Conservation (phyloP, 495 filamentous ascomycete genomes). For the Paragyromitra xinjiangensis region DNA sequence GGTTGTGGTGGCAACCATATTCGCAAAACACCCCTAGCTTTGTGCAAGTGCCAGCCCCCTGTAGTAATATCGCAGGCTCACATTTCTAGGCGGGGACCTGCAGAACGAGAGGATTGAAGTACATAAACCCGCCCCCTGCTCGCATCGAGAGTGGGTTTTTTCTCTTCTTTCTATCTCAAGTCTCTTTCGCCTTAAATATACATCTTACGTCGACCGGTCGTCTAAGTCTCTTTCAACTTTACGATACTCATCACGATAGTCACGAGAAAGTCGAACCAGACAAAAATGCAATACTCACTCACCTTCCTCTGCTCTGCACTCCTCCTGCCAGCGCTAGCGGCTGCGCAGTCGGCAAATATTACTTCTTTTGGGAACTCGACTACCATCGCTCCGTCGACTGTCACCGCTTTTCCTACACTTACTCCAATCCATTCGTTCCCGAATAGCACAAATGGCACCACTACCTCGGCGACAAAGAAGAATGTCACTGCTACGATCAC, state of each 20-base stretch:
- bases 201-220: neutral
- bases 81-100: constrained; percentile 14
- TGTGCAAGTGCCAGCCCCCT: constrained; percentile 21
- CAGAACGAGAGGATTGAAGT: neutral
- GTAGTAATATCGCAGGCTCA: constrained; percentile 18
- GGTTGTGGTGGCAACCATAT: constrained; percentile 29
- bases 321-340: constrained; percentile 23
- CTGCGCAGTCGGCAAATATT: neutral
- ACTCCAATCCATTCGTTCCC: constrained; percentile 11
- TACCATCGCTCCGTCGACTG: neutral
- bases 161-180: neutral
- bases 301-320: constrained; percentile 23
- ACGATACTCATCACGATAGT: constrained; percentile 14
- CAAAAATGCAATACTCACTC: constrained; percentile 34
- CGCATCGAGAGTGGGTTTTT: neutral
- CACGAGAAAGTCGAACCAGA: neutral
- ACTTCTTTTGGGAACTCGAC: constrained; percentile 12
- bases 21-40: constrained; percentile 9
- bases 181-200: neutral
- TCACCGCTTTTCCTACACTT: constrained; percentile 24
- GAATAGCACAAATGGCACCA: constrained; percentile 13
- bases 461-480: neutral
- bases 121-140: constrained; percentile 35
- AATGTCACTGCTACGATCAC: constrained; percentile 24
- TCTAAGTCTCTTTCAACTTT: neutral